A percentile compares a stretch with the other conserved stretches of the same genome.
Evolutionary conservation across 1,139 yeast genomes (phyloP).

Genomic region (Pichia sp.): DNA sequence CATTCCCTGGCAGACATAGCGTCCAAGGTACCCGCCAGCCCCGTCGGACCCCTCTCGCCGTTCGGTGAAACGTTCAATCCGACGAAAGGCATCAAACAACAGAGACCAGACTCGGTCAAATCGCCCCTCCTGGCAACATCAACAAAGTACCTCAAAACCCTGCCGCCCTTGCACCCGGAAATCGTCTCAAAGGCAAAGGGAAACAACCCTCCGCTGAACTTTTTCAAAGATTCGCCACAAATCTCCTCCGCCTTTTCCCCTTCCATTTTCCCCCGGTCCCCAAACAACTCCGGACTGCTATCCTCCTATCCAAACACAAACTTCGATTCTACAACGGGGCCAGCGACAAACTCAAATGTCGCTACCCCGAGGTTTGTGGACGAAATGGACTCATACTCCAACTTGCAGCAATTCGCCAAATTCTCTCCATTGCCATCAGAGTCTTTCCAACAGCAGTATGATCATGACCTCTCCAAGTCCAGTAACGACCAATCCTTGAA

Average conservation of each 20-base stretch:
- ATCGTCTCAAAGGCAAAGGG: background rate
- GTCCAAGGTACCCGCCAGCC: slow-evolving; percentile 20
- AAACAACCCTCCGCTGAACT: slow-evolving; percentile 11
- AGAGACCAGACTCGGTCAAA: background rate
- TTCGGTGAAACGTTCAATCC: slow-evolving; percentile 10
- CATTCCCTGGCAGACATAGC: slow-evolving; percentile 24
- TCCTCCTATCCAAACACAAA: slow-evolving; percentile 1
- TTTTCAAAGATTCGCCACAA: slow-evolving; percentile 14
- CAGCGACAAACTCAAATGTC: background rate
- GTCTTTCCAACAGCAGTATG: background rate
- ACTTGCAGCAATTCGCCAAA: slow-evolving; percentile 5
- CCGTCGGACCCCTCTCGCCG: slow-evolving; percentile 18
- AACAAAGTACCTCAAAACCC: background rate
- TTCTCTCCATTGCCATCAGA: slow-evolving; percentile 8
- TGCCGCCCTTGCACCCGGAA: background rate
- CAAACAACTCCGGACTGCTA: slow-evolving; percentile 9
- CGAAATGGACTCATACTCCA: slow-evolving; percentile 6
- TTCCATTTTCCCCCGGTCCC: slow-evolving; percentile 12
- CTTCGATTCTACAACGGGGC: background rate
- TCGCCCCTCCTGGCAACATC: background rate
- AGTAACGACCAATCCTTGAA: background rate
- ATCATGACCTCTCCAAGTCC: background rate
- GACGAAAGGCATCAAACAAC: slow-evolving; percentile 2
- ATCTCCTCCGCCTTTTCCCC: slow-evolving; percentile 4
- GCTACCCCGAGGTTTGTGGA: slow-evolving; percentile 11